A percentile compares a stretch with the other conserved stretches of the same genome.
These are phyloP conservation scores for Platanthera zijinensis DNA, from an alignment of 106 monocot species.

Conservation along the genomic window DNA sequence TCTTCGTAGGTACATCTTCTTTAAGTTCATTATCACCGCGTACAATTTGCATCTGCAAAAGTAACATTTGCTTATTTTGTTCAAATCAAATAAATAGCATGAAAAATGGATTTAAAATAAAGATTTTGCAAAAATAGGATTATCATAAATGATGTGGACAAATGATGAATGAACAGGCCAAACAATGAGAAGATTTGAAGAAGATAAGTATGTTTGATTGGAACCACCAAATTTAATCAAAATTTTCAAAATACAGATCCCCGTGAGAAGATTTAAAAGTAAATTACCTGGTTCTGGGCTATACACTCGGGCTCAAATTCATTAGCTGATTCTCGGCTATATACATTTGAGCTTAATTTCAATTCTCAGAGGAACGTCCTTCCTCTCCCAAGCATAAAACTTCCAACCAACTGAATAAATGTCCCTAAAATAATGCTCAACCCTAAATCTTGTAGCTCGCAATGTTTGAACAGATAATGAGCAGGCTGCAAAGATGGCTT, in stretches of 20 bases:
- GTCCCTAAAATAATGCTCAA: too few relatives aligned
- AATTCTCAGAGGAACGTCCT: too few relatives aligned
- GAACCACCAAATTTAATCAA: not conserved
- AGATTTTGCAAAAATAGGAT: slow-evolving; percentile 3
- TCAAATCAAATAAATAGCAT: not conserved
- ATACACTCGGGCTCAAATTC: too few relatives aligned
- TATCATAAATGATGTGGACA: not conserved
- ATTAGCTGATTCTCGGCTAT: not conserved
- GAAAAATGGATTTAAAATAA: not conserved
- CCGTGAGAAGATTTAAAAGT: too few relatives aligned
- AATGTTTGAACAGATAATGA: too few relatives aligned
- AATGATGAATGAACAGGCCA: not conserved
- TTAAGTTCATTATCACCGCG: slow-evolving; percentile 85
- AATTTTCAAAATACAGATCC: too few relatives aligned
- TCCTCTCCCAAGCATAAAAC: too few relatives aligned
- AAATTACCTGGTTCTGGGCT: too few relatives aligned
- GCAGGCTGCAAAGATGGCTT: too few relatives aligned
- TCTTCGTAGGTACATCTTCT: slow-evolving; percentile 43
- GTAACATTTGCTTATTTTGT: not conserved
- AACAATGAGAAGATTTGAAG: not conserved
- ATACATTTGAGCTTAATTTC: not conserved
- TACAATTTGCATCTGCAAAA: slow-evolving; percentile 65
- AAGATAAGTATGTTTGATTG: not conserved
- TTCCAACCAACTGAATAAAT: too few relatives aligned
- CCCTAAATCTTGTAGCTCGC: too few relatives aligned